These are phyloP conservation scores for Ambrosia artemisiifolia DNA, from an alignment of 129 eudicot species.

Conservation along the genomic window DNA sequence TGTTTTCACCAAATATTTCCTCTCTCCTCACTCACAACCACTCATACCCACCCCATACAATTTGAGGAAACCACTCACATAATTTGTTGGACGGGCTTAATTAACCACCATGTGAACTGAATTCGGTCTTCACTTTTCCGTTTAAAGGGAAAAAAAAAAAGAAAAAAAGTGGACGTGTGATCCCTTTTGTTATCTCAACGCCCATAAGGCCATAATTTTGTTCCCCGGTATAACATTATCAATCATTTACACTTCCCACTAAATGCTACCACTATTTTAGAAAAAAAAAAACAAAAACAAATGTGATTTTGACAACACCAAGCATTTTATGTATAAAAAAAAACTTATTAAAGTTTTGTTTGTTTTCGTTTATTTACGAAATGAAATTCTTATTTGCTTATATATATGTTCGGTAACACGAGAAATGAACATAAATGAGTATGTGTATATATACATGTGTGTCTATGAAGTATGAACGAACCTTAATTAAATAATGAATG, in stretches of 20 bases:
- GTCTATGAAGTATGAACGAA: too few species aligned
- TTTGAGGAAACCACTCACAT: too few species aligned
- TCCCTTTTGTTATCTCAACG: neutral
- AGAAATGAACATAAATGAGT: neutral
- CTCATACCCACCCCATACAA: too few species aligned
- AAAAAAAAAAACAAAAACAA: neutral
- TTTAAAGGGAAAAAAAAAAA: neutral
- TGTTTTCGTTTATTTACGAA: too few species aligned
- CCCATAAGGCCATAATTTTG: neutral
- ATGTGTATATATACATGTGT: too few species aligned
- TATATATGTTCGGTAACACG: too few species aligned
- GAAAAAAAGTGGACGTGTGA: neutral
- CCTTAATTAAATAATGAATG: too few species aligned
- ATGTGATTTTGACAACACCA: neutral
- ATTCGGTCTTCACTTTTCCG: neutral
- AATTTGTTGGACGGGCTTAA: too few species aligned
- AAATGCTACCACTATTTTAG: neutral
- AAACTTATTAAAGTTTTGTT: neutral
- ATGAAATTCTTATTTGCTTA: too few species aligned
- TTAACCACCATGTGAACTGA: too few species aligned
- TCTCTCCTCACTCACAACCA: too few species aligned
- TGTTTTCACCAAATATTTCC: too few species aligned
- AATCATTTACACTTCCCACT: slow-evolving; percentile 1
- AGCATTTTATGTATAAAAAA: neutral
- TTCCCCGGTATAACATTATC: neutral